These are phyloP conservation scores for Rhynchosporium agropyri DNA, from an alignment of 2,329 filamentous ascomycete genomes.

Conservation along the genomic window DNA sequence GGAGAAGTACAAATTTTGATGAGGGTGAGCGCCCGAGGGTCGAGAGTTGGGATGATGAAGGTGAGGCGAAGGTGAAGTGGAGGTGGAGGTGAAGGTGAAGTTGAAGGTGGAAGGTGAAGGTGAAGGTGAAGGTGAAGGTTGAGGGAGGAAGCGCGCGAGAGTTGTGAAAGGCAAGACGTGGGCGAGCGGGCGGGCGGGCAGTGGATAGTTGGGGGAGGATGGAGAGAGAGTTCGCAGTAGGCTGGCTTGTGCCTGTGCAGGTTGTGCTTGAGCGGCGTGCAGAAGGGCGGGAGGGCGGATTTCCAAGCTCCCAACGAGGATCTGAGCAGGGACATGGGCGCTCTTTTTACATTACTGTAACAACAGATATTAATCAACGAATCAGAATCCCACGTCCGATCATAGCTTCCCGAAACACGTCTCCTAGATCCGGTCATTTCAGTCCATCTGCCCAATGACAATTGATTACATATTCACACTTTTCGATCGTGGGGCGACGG, in stretches of 20 bases:
- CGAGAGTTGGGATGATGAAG: not conserved
- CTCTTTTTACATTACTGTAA: too few species aligned
- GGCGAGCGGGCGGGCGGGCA: too few species aligned
- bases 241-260: too few species aligned
- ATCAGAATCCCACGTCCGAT: not conserved
- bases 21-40: not conserved
- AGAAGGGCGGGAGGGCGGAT: not conserved
- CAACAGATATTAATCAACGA: not conserved
- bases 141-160: not conserved
- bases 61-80: conserved; percentile 4
- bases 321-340: conserved; percentile 6
- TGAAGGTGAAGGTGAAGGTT: not conserved
- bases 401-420: not conserved
- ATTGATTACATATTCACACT: not conserved
- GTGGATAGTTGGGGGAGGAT: too few species aligned
- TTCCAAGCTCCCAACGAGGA: not conserved
- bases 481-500: not conserved
- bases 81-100: not conserved
- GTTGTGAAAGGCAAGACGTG: too few species aligned
- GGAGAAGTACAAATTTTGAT: not conserved
- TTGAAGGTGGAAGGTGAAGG: not conserved
- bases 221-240: too few species aligned
- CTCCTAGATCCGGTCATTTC: conserved; percentile 7
- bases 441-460: not conserved
- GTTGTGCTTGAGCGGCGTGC: not conserved